Conservation (phyloP, 768 basidiomycete genomes). For the Lactarius hatsudake region DNA sequence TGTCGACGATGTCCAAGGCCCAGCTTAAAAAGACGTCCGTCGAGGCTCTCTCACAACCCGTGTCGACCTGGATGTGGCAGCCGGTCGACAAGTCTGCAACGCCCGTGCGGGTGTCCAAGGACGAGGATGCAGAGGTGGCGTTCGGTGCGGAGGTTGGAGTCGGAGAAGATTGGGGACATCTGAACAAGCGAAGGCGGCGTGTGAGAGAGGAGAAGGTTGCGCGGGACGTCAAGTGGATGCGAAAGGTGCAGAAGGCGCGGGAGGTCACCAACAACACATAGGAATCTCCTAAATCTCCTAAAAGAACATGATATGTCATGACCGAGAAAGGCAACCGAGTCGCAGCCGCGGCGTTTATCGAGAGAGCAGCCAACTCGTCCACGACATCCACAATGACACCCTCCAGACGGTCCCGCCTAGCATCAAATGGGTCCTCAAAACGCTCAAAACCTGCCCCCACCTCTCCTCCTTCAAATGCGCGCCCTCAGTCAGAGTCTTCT, state of each 20-base stretch:
- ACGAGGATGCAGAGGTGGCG: slow-evolving; percentile 13
- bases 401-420: slow-evolving; percentile 23
- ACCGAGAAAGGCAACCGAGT: slow-evolving; percentile 16
- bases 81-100: slow-evolving; percentile 9
- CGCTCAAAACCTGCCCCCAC: slow-evolving; percentile 15
- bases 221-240: slow-evolving; percentile 42
- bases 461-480: slow-evolving; percentile 17
- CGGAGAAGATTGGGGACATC: slow-evolving; percentile 52
- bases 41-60: slow-evolving; percentile 4
- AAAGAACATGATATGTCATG: not conserved
- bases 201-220: slow-evolving; percentile 47
- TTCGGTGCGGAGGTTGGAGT: slow-evolving; percentile 45
- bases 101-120: not conserved
- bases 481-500: slow-evolving; percentile 11
- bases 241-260: slow-evolving; percentile 34
- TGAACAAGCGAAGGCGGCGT: slow-evolving; percentile 53
- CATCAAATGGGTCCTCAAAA: slow-evolving; percentile 21
- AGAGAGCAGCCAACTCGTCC: not conserved
- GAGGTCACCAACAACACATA: not conserved
- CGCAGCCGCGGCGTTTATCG: not conserved
- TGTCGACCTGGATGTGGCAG: slow-evolving; percentile 44
- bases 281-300: slow-evolving; percentile 10
- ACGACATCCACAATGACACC: slow-evolving; percentile 19
- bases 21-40: slow-evolving; percentile 33
- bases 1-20: slow-evolving; percentile 29